phyloP scores from a whole-genome alignment of 2,329 filamentous ascomycete species.

The Alternaria sp. region DNA sequence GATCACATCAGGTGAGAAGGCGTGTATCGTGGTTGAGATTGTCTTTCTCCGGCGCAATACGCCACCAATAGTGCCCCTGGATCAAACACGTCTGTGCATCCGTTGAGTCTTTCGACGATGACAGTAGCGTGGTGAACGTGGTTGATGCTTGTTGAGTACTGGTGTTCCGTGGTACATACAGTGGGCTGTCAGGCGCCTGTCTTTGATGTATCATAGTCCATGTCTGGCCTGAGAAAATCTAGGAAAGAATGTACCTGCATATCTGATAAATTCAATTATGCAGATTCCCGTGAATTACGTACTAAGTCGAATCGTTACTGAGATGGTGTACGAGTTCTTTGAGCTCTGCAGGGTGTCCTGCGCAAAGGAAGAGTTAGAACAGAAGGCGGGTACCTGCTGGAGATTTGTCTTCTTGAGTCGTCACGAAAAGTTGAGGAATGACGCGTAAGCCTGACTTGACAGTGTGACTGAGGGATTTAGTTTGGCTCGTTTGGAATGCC shows the following conservation, averaged over 20 bases:
- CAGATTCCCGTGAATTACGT: background rate
- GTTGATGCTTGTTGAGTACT: background rate
- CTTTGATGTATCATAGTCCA: background rate
- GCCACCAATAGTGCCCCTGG: background rate
- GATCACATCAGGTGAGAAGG: background rate
- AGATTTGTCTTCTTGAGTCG: background rate
- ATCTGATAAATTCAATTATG: background rate
- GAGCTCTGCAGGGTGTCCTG: background rate
- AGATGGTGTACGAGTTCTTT: background rate
- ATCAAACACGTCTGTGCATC: background rate
- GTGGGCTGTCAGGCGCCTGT: constrained; percentile 3
- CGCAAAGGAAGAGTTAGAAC: background rate
- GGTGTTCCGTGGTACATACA: background rate
- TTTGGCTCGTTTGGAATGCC: background rate
- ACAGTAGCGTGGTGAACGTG: background rate
- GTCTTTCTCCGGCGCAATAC: background rate
- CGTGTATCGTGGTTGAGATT: background rate
- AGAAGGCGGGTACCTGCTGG: background rate
- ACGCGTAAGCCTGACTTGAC: background rate
- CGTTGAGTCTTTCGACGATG: background rate
- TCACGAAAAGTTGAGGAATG: background rate
- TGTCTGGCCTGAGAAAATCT: background rate
- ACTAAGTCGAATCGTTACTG: background rate
- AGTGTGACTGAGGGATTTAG: background rate
- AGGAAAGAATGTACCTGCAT: constrained; percentile 6